Base-by-base conservation (phyloP, 148 eudicot species). In the Chenopodium album region DNA sequence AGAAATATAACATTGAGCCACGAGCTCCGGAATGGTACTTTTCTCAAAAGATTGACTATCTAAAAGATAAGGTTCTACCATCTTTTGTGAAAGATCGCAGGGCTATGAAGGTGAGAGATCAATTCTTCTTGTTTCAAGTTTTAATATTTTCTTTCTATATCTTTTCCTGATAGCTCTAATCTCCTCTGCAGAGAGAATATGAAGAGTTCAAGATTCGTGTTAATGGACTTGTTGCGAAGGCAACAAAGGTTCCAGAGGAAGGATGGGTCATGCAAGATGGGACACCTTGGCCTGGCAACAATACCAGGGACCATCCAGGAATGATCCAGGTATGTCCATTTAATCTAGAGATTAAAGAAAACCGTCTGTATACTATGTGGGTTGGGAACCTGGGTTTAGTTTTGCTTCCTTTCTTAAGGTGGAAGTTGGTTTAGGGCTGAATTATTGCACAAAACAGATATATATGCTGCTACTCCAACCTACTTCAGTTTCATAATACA, bases 231-330 rank as follows among this genome's bases (percentile, higher is more conserved):
- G 89, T 87, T 84, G 89, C 89, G 52, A 87, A 87, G 77, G 89
- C 89, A 37, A 29, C 16, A 84, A 87, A 87, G 79, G 85, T 87
- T 80, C 89, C 89, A 37, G 89, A 87, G 60, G 87, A 84, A 82
- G 89, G 89, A 82, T 87, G 89, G 89, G 82, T 84, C 66, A 87
- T 87, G 87, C 89, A 84, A 78, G 89, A 87, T 79, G 87, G 89
- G 80, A 87, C 89, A 29, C 89, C 89, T 78, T 87, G 89, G 89
- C 89, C 89, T 29, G 89, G 89, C 52, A 87, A 87, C 85, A 87
- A 87, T 71, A 87, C 85, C 60, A 87, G 89, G 69, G 89, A 87
- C 80, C 89, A 87, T 73, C 89, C 89, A 11, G 89, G 89, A 80
- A 87, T 87, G 89, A 87, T 87, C 76, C 89, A 87, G 89, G 89